A percentile compares a stretch with the other conserved stretches of the same genome.
phyloP scores from a whole-genome alignment of 192 early-diverging fungal genomes.

The Coemansia sp. region DNA sequence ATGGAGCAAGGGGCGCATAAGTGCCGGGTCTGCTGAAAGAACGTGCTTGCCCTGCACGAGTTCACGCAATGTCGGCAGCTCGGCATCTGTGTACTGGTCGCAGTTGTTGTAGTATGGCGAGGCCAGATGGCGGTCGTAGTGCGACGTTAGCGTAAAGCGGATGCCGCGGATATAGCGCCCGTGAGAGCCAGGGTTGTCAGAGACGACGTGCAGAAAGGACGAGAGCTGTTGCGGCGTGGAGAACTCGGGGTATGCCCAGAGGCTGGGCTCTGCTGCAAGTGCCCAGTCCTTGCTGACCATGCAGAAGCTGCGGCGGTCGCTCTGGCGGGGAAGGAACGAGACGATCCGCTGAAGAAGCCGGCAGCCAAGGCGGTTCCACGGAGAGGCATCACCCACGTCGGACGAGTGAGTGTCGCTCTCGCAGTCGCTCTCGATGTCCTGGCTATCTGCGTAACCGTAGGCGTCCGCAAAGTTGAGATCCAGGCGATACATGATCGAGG shows the following conservation, averaged over 20 bases:
- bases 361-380: slow-evolving; percentile 37
- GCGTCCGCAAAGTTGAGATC: slow-evolving; percentile 40
- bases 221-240: slow-evolving; percentile 41
- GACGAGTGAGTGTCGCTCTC: slow-evolving; percentile 31
- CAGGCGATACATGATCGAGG: slow-evolving; percentile 24
- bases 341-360: slow-evolving; percentile 42
- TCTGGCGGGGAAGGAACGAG: slow-evolving; percentile 33
- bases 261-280: slow-evolving; percentile 26
- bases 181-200: slow-evolving; percentile 18
- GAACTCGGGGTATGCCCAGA: slow-evolving; percentile 50
- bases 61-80: slow-evolving; percentile 43
- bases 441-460: slow-evolving; percentile 1
- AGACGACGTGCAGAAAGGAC: slow-evolving; percentile 27
- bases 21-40: slow-evolving; percentile 30
- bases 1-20: slow-evolving; percentile 41
- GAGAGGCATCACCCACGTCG: slow-evolving; percentile 12
- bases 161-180: slow-evolving; percentile 41
- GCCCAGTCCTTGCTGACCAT: slow-evolving; percentile 47
- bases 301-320: slow-evolving; percentile 40
- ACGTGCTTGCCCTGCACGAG: slow-evolving; percentile 42
- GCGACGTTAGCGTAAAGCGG: slow-evolving; percentile 44
- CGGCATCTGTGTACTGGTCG: slow-evolving; percentile 17
- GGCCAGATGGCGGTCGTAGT: slow-evolving; percentile 41
- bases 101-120: slow-evolving; percentile 24
- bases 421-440: slow-evolving; percentile 24